Evolutionary conservation across 176 grass and related monocot genomes (phyloP).

Genomic region (Oryza longistaminata): DNA sequence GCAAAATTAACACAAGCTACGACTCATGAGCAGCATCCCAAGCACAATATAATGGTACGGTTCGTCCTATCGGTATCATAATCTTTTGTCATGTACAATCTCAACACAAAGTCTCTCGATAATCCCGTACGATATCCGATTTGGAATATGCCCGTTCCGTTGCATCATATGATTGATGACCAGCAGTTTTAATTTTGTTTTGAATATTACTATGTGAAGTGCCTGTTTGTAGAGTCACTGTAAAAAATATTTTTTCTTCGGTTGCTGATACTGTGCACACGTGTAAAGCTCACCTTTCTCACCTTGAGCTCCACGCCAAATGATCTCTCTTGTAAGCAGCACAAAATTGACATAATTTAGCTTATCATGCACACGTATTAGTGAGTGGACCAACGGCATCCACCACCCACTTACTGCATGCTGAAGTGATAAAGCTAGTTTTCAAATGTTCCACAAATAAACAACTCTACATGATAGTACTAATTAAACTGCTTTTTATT

Average conservation of each 20-base stretch:
- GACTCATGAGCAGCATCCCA: neutral
- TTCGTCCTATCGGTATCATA: constrained; percentile 23
- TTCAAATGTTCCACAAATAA: neutral
- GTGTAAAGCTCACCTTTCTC: constrained; percentile 28
- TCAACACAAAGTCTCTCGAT: neutral
- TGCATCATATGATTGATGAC: constrained; percentile 28
- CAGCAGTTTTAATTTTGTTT: neutral
- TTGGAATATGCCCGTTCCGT: constrained; percentile 7
- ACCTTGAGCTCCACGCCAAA: constrained; percentile 49
- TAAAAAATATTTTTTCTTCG: neutral
- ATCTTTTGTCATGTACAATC: constrained; percentile 31
- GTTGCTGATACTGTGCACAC: constrained; percentile 27
- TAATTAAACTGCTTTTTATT: no score
- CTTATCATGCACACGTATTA: neutral
- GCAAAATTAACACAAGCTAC: neutral
- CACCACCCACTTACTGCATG: neutral
- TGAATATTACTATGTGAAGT: neutral
- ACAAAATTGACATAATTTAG: neutral
- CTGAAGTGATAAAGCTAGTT: neutral
- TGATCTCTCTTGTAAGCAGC: constrained; percentile 24
- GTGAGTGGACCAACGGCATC: neutral
- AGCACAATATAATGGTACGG: constrained; percentile 12
- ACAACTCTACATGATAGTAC: no score
- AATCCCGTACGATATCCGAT: constrained; percentile 8
- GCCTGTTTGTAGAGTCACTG: neutral